phyloP scores from a whole-genome alignment of 73 alveolate genomes.

The Effrenium voratum region DNA sequence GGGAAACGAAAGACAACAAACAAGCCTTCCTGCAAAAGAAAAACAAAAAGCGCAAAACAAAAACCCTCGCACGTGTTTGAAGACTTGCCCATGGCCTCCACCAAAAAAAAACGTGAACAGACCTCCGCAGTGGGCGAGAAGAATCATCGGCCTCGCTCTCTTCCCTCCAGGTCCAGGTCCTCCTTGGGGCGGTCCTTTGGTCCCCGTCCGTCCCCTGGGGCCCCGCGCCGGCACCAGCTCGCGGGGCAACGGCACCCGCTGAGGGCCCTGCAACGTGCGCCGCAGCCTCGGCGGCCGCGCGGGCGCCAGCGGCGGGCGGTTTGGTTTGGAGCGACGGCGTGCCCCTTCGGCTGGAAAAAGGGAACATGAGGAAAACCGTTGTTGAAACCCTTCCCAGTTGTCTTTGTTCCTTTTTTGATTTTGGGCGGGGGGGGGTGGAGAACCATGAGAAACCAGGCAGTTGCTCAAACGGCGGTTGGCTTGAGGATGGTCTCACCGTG shows the following conservation, averaged over 20 bases:
- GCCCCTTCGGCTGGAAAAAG: too few species aligned
- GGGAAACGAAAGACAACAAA: too few species aligned
- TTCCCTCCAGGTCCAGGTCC: too few species aligned
- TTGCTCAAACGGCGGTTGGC: neutral
- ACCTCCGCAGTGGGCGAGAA: neutral
- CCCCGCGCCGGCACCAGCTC: constrained; percentile 63
- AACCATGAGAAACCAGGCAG: neutral
- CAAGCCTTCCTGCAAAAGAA: too few species aligned
- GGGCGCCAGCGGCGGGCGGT: too few species aligned
- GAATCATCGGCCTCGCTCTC: too few species aligned
- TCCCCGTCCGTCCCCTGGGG: neutral
- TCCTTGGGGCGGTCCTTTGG: too few species aligned
- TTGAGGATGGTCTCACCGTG: too few species aligned
- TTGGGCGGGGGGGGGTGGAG: neutral
- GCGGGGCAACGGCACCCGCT: constrained; percentile 37
- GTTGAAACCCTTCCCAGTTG: neutral
- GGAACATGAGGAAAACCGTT: neutral
- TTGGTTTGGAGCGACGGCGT: too few species aligned
- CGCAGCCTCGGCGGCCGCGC: constrained; percentile 66
- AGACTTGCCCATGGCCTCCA: neutral
- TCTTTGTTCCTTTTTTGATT: neutral
- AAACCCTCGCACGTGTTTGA: too few species aligned
- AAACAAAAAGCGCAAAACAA: too few species aligned
- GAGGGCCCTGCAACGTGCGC: constrained; percentile 45
- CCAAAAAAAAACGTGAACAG: neutral